Evolutionary conservation across 768 basidiomycete genomes (phyloP).

Genomic region (Phanerochaete sordida): DNA sequence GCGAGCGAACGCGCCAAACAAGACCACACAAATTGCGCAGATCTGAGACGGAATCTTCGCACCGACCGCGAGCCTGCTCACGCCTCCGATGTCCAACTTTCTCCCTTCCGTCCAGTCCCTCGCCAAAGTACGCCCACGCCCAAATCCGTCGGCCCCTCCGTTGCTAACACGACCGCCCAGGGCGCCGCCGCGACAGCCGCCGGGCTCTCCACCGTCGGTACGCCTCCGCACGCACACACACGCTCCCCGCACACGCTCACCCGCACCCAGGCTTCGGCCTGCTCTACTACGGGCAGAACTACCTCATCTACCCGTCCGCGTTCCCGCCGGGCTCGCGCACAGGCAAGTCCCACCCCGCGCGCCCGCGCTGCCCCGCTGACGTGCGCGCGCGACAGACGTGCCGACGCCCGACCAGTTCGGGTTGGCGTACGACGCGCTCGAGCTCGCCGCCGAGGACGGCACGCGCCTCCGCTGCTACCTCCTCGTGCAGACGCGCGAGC

Average conservation of each 20-base stretch:
- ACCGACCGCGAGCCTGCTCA: neutral
- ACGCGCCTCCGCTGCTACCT: neutral
- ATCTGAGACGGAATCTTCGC: neutral
- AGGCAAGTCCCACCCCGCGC: slow-evolving; percentile 47
- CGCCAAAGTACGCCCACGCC: slow-evolving; percentile 38
- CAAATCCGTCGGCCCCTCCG: neutral
- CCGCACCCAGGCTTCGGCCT: slow-evolving; percentile 55
- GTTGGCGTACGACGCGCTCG: slow-evolving; percentile 72
- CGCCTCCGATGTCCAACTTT: slow-evolving; percentile 31
- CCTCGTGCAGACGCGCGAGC: slow-evolving; percentile 35
- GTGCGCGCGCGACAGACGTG: slow-evolving; percentile 53
- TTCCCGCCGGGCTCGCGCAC: slow-evolving; percentile 77
- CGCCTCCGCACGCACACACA: slow-evolving; percentile 5
- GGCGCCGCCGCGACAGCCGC: slow-evolving; percentile 35
- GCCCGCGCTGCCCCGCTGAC: too few species aligned
- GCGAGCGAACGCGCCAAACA: neutral
- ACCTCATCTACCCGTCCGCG: slow-evolving; percentile 86
- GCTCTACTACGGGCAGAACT: slow-evolving; percentile 85
- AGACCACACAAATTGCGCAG: neutral
- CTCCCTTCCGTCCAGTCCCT: slow-evolving; percentile 42
- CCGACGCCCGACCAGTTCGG: slow-evolving; percentile 65
- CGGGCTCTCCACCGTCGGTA: slow-evolving; percentile 34
- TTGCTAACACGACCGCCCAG: slow-evolving; percentile 17
- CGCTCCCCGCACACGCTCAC: slow-evolving; percentile 7
- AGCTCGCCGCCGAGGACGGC: slow-evolving; percentile 68